A percentile compares a stretch with the other conserved stretches of the same genome.
These are phyloP conservation scores for Talaromyces verruculosus DNA, from an alignment of 2,329 filamentous ascomycete species.

Conservation along the genomic window DNA sequence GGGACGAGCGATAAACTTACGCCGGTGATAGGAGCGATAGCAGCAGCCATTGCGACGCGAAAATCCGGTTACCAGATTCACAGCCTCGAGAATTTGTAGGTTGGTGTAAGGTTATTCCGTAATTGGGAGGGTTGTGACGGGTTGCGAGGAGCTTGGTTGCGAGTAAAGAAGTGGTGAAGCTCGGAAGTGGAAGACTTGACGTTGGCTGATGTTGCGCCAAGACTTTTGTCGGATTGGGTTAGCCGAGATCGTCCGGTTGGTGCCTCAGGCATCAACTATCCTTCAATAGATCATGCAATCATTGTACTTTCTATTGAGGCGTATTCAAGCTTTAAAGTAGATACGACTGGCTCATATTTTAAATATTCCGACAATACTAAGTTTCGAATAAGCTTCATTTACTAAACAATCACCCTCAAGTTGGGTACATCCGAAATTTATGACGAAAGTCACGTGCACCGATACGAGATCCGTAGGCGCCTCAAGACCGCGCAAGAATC, in stretches of 20 bases:
- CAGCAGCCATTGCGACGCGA: slow-evolving; percentile 40
- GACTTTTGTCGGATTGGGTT: slow-evolving; percentile 12
- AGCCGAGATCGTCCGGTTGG: slow-evolving; percentile 3
- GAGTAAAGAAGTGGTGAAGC: slow-evolving; percentile 16
- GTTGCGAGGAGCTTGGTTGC: slow-evolving; percentile 7
- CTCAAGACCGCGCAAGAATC: not conserved
- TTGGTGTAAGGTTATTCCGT: not conserved
- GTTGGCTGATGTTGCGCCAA: slow-evolving; percentile 23
- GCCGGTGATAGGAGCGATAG: slow-evolving; percentile 49
- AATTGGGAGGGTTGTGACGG: slow-evolving; percentile 3
- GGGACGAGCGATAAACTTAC: slow-evolving; percentile 34
- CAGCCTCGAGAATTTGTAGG: not conserved
- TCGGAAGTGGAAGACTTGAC: slow-evolving; percentile 20
- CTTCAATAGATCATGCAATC: not conserved
- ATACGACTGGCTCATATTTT: not conserved
- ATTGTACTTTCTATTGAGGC: not conserved
- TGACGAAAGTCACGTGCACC: slow-evolving; percentile 1
- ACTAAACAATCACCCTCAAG: not conserved
- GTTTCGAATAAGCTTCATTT: not conserved
- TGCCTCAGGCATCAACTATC: not conserved
- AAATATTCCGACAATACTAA: not conserved
- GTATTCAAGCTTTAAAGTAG: not conserved
- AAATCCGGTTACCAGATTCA: not conserved
- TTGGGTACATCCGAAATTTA: not conserved
- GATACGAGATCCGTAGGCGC: not conserved